Conservation (phyloP, 352 stramenopile species). For the Pythium biforme region DNA sequence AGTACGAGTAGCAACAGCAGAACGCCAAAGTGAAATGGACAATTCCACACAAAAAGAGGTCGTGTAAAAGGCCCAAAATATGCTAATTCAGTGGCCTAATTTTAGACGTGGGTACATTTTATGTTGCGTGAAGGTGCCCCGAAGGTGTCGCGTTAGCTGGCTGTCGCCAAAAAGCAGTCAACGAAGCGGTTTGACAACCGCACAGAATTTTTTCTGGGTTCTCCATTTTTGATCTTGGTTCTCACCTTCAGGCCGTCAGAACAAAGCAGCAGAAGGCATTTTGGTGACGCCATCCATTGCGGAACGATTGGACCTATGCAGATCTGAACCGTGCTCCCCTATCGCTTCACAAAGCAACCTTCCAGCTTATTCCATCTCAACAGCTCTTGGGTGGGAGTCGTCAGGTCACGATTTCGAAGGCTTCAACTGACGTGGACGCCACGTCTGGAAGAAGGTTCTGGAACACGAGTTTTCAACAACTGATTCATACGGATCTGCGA, state of each 20-base stretch:
- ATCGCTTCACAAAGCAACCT: neutral
- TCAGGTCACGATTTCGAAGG: neutral
- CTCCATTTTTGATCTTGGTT: neutral
- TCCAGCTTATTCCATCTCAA: neutral
- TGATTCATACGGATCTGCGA: conserved; percentile 4
- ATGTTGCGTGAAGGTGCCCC: neutral
- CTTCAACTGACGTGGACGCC: conserved; percentile 9
- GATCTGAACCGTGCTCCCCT: neutral
- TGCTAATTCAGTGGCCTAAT: neutral
- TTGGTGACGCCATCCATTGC: too few relatives aligned
- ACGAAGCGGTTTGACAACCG: neutral
- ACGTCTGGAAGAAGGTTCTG: conserved; percentile 22
- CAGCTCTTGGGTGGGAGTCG: neutral
- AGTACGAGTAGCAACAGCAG: neutral
- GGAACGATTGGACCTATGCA: neutral
- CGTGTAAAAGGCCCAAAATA: conserved; percentile 5
- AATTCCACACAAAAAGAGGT: neutral
- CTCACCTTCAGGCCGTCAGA: neutral
- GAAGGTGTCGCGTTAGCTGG: neutral
- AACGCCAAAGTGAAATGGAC: neutral
- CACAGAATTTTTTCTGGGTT: neutral
- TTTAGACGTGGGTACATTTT: neutral
- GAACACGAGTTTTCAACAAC: conserved; percentile 20
- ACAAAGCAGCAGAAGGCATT: neutral
- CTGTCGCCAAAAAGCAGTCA: conserved; percentile 1